These are phyloP conservation scores for Acanthamoeba healyi DNA, from an alignment of 208 protist genomes.

Conservation along the genomic window DNA sequence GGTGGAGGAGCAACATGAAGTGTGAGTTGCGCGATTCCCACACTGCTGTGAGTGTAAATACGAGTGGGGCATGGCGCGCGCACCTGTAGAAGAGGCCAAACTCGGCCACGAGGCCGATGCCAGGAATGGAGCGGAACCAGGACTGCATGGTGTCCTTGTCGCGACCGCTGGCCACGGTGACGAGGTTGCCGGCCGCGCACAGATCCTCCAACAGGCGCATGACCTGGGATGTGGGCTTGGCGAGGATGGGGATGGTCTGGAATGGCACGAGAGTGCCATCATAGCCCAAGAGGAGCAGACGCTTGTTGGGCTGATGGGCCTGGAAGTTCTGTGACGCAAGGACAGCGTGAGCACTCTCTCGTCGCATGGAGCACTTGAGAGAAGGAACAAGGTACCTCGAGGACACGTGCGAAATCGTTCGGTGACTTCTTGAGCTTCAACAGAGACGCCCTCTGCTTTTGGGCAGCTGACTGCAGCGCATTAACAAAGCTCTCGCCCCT, in stretches of 20 bases:
- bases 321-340: not conserved
- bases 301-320: slow-evolving; percentile 3
- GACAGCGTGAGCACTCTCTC: not conserved
- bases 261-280: slow-evolving; percentile 84
- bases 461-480: not conserved
- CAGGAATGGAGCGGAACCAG: slow-evolving; percentile 44
- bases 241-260: slow-evolving; percentile 48
- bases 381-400: not conserved
- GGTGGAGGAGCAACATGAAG: not conserved
- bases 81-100: slow-evolving; percentile 57
- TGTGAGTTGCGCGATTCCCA: not conserved
- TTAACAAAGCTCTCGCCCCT: slow-evolving; percentile 69
- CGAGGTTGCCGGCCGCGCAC: not conserved
- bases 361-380: not conserved
- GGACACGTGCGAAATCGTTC: not conserved
- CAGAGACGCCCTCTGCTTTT: not conserved
- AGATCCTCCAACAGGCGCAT: slow-evolving; percentile 9
- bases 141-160: slow-evolving; percentile 48
- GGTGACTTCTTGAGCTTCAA: not conserved
- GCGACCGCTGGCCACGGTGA: slow-evolving; percentile 18
- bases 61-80: not conserved
- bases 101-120: slow-evolving; percentile 57
- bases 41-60: not conserved
- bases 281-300: slow-evolving; percentile 81
- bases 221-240: slow-evolving; percentile 57